Evolutionary conservation across 1,139 yeast genomes (phyloP).

Genomic region (Hemisphaericaspora xylofermentans): DNA sequence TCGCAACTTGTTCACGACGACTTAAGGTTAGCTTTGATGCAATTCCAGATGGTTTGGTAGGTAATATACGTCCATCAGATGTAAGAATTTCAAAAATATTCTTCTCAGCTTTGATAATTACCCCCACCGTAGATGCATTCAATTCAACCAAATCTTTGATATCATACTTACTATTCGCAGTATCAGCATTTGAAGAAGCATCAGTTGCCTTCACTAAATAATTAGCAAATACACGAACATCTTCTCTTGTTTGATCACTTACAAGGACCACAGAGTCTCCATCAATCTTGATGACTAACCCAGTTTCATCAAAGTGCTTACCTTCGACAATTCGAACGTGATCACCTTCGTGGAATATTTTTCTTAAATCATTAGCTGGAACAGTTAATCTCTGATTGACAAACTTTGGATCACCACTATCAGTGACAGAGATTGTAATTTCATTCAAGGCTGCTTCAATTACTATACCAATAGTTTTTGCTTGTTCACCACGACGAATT

Average conservation of each 20-base stretch:
- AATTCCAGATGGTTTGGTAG: conserved; percentile 76
- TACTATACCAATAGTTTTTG: conserved; percentile 83
- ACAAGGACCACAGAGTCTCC: conserved; percentile 87
- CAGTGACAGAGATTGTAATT: conserved; percentile 57
- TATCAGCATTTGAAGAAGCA: conserved; percentile 46
- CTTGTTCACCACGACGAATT: conserved; percentile 88
- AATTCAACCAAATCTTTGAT: conserved; percentile 88
- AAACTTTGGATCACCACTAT: conserved; percentile 50
- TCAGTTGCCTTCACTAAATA: conserved; percentile 80
- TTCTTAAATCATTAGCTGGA: conserved; percentile 79
- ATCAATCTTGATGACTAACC: conserved; percentile 80
- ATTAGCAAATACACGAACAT: conserved; percentile 88
- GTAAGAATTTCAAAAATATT: conserved; percentile 80
- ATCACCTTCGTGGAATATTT: conserved; percentile 87
- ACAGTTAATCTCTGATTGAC: conserved; percentile 57
- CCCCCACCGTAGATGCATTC: conserved; percentile 84
- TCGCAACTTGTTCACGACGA: conserved; percentile 76
- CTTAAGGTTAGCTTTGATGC: conserved; percentile 65
- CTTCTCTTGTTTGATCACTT: conserved; percentile 85
- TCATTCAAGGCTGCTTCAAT: conserved; percentile 63
- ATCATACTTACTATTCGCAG: conserved; percentile 66
- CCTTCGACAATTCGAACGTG: conserved; percentile 94
- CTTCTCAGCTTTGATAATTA: conserved; percentile 85
- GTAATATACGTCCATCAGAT: conserved; percentile 75
- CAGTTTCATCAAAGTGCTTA: conserved; percentile 89